Percentiles rank a stretch among this genome's conserved stretches.
These are phyloP conservation scores for Lipomyces yamanashiensis DNA, from an alignment of 805 yeast species.

Conservation along the genomic window DNA sequence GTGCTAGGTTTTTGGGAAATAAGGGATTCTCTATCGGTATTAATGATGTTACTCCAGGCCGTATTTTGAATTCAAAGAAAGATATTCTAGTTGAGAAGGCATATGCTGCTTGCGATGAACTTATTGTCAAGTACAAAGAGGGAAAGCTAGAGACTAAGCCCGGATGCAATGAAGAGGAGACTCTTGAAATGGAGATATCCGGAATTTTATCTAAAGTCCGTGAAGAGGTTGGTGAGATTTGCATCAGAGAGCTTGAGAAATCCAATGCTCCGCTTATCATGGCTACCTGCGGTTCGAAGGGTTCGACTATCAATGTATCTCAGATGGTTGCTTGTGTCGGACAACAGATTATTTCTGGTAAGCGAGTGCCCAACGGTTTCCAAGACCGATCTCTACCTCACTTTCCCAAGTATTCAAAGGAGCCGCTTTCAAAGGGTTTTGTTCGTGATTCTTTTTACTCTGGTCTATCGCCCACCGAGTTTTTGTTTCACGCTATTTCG, in stretches of 20 bases:
- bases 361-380: slow-evolving; percentile 99
- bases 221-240: slow-evolving; percentile 98
- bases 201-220: slow-evolving; percentile 95
- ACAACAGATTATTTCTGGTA: slow-evolving; percentile 97
- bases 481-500: slow-evolving; percentile 96
- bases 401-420: slow-evolving; percentile 91
- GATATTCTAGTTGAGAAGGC: slow-evolving; percentile 90
- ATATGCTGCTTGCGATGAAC: slow-evolving; percentile 86
- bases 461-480: slow-evolving; percentile 95
- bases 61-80: slow-evolving; percentile 71
- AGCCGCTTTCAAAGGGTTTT: slow-evolving; percentile 97
- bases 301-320: slow-evolving; percentile 95
- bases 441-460: slow-evolving; percentile 94
- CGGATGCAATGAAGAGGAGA: slow-evolving; percentile 98
- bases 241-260: slow-evolving; percentile 86
- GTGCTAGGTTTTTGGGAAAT: slow-evolving; percentile 93
- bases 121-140: slow-evolving; percentile 73
- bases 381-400: slow-evolving; percentile 98
- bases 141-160: slow-evolving; percentile 98
- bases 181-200: slow-evolving; percentile 96
- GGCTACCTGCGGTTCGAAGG: slow-evolving; percentile 99
- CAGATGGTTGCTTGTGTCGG: slow-evolving; percentile 99
- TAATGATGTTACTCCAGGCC: slow-evolving; percentile 94
- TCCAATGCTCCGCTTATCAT: slow-evolving; percentile 95
- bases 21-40: slow-evolving; percentile 98